Evolutionary conservation across 2,329 filamentous ascomycete species (phyloP), one percentile per base, ranked within the genome.

Genomic region (Fusarium sp.): DNA sequence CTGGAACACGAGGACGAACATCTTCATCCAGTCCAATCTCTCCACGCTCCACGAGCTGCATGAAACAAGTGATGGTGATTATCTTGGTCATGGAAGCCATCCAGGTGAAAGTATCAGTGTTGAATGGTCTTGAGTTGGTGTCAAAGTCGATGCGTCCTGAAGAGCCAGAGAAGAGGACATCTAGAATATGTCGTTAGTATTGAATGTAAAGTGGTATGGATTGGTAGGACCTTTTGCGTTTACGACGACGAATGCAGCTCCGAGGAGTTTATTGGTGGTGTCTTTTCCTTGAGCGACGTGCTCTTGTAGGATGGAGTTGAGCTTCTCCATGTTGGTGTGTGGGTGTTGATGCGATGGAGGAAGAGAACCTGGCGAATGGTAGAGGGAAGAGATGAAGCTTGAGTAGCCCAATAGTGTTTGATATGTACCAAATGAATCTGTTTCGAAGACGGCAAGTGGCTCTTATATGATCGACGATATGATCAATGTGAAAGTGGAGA

Each of bases 1-100:
- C 81, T 2, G 83, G 83, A 1, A 85, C 67, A 0, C 80, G 47
- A 0, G 68, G 54, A 3, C 82, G 80, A 31, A 84, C 56, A 52
- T 86, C 83, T 7, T 80, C 79, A 40, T 86, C 84, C 2, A 86
- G 79, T 1, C 42, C 67, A 29, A 85, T 58, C 5, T 72, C 64
- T 6, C 79, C 80, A 6, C 71, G 72, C 70, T 86, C 83, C 13
- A 85, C 82, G 52, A 85, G 78, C 62, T 85, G 84, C 77, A 87
- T 79, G 22, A 85, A 38, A 57, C 77, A 78, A 1, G 80, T 80
- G 6, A 78, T 74, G 0, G 84, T 84, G 52, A 83, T 72, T n/a
- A 86, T 76, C 74, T 87, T 86, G 66, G 84, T 86, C 74, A 85
- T 67, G n/a, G 84, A 86, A 10, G 84, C 84, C 14, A 82, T 76